Percentiles rank a stretch among this genome's conserved stretches.
These are phyloP conservation scores for Ascoidea tarda DNA, from an alignment of 805 yeast species.

Conservation along the genomic window DNA sequence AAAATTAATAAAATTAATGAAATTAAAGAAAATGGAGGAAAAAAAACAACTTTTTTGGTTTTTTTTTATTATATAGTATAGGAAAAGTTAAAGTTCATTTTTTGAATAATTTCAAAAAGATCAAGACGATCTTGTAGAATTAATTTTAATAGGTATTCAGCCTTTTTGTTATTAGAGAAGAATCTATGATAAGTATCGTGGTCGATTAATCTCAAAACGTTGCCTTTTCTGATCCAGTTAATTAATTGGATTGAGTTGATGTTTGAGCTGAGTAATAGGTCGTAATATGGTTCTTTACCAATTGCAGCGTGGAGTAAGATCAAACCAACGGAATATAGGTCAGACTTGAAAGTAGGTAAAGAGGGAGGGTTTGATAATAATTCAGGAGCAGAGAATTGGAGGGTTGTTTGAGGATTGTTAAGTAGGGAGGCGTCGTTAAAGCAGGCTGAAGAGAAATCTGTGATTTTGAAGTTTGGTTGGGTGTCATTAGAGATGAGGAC, in stretches of 20 bases:
- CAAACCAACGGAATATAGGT: conserved; percentile 31
- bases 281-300: conserved; percentile 29
- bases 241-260: conserved; percentile 18
- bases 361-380: conserved; percentile 16
- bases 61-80: too few species aligned
- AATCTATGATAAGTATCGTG: conserved; percentile 13
- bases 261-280: conserved; percentile 3
- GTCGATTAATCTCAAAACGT: conserved; percentile 18
- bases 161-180: conserved; percentile 11
- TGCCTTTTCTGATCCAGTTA: conserved; percentile 19
- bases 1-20: too few species aligned
- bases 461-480: conserved; percentile 21
- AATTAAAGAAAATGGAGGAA: too few species aligned
- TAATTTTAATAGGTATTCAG: conserved; percentile 13
- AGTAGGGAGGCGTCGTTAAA: conserved; percentile 9
- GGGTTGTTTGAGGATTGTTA: conserved; percentile 19
- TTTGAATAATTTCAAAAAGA: conserved; percentile 12
- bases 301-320: conserved; percentile 29
- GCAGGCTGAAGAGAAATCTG: conserved; percentile 32
- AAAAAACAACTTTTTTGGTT: too few species aligned
- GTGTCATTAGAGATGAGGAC: conserved; percentile 17
- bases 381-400: conserved; percentile 35
- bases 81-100: neutral
- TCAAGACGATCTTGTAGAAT: conserved; percentile 17
- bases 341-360: conserved; percentile 23